A percentile compares a stretch with the other conserved stretches of the same genome.
These are phyloP conservation scores for Ophiocordyceps polyrhachis-furcata DNA, from an alignment of 2,329 filamentous ascomycete species.

Conservation along the genomic window DNA sequence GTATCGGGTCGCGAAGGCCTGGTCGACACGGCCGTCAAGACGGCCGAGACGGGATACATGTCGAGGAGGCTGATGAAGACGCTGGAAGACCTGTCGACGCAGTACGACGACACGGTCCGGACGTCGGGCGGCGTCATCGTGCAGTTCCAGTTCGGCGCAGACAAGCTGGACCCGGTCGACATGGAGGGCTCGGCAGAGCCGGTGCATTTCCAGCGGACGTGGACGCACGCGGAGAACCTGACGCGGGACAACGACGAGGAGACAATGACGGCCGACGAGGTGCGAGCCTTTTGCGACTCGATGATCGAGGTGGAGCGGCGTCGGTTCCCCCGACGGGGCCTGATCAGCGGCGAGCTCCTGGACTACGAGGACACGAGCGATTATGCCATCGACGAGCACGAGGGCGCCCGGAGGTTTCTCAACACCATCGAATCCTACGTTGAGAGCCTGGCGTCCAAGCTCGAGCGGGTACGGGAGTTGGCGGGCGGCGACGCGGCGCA, in stretches of 20 bases:
- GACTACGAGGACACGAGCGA: conserved; percentile 53
- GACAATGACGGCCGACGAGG: conserved; percentile 56
- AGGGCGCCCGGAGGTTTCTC: conserved; percentile 69
- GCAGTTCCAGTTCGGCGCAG: conserved; percentile 94
- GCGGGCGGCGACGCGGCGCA: conserved; percentile 22
- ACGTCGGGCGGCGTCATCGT: conserved; percentile 94
- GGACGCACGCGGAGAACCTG: conserved; percentile 61
- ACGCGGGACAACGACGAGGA: conserved; percentile 73
- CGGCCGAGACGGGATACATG: conserved; percentile 96
- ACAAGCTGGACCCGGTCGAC: conserved; percentile 78
- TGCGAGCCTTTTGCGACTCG: conserved; percentile 46
- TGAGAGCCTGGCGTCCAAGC: conserved; percentile 36
- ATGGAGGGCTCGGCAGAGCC: conserved; percentile 68
- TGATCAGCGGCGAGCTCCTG: conserved; percentile 40
- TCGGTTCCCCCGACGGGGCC: conserved; percentile 40
- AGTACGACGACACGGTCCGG: conserved; percentile 91
- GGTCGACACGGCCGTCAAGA: conserved; percentile 98
- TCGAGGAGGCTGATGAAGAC: conserved; percentile 96
- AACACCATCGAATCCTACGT: conserved; percentile 61
- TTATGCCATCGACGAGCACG: conserved; percentile 55
- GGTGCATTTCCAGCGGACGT: conserved; percentile 70
- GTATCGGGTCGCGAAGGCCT: conserved; percentile 99
- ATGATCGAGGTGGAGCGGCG: conserved; percentile 50
- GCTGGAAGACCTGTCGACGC: conserved; percentile 90
- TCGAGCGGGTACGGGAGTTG: conserved; percentile 33